Evolutionary conservation across 1,284 basidiomycete genomes (phyloP), one percentile per base, ranked within the genome.

Genomic region (Sporisorium iseilematis-ciliati): DNA sequence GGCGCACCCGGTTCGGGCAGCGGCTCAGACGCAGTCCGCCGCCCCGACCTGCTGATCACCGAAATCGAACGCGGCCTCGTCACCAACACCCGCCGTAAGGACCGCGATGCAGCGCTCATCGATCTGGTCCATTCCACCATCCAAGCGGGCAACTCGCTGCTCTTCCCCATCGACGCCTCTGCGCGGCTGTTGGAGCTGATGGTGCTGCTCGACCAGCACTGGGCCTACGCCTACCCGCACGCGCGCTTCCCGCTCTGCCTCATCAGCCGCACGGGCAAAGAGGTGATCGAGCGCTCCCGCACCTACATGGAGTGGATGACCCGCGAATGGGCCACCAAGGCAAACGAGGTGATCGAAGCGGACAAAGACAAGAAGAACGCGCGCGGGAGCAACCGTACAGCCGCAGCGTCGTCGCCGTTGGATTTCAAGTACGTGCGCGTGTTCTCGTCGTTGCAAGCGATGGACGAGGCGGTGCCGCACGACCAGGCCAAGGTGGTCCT

Each of bases 241-340:
- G 78, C 78, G 4, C 75, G 77, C 11, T 82, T 79, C 67, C 83
- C 82, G 16, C 92, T 99, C 33, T 99, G 96, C 84, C 89, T 99
- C 20, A 89, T 99, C 48, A 93, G 93, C 65, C 89, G 91, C 35
- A 96, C 94, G 1, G 95, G 92, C 2, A 91, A 92, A 73, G 96
- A 99, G 86, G 96, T 98, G 91, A 87, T 98, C 41, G 92, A 93
- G 2, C 95, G 96, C 80, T 93, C 97, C 18, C 88, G 95, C 61
- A 96, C 93, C 88, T 92, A 99, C 91, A 96, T 98, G 90, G 97
- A 98, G 85, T 99, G 96, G 95, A 91, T 98, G 80, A 94, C 95
- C 16, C 94, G 94, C 8, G 93, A 93, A 1, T 91, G 97, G 70
- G 93, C 81, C 3, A 79, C 70, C 31, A 78, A 77, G 59, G 61